Evolutionary conservation across 1,284 basidiomycete species (phyloP).

Genomic region (Agroathelia rolfsii): DNA sequence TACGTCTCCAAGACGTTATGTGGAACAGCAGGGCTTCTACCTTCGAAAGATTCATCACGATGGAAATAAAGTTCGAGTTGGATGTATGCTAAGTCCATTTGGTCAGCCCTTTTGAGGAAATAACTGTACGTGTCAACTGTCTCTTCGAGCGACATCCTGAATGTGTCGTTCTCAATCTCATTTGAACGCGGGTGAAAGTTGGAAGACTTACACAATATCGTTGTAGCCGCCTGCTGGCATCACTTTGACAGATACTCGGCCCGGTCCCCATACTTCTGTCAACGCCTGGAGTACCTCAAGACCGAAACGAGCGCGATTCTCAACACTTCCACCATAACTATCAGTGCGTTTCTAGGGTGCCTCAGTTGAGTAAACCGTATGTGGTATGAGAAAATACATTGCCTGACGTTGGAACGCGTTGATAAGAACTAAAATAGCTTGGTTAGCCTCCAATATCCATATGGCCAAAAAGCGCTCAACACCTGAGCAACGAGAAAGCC

Average conservation of each 20-base stretch:
- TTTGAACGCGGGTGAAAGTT: no score
- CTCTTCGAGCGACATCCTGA: conserved; percentile 15
- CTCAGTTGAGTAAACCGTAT: neutral
- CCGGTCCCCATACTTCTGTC: conserved; percentile 36
- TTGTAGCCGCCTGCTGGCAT: conserved; percentile 40
- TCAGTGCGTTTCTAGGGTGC: conserved; percentile 41
- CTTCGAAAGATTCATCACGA: no score
- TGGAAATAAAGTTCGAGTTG: no score
- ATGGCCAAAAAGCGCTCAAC: neutral
- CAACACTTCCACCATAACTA: conserved; percentile 46
- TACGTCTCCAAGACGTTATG: no score
- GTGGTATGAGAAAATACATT: conserved; percentile 19
- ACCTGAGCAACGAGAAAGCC: neutral
- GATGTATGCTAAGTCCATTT: conserved; percentile 11
- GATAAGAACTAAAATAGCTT: conserved; percentile 53
- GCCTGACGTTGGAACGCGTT: conserved; percentile 38
- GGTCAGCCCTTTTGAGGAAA: conserved; percentile 11
- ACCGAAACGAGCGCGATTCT: conserved; percentile 46
- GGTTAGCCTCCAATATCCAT: conserved; percentile 34
- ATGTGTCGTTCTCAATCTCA: no score
- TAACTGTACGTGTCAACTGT: conserved; percentile 12
- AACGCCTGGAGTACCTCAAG: conserved; percentile 40
- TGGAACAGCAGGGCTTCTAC: no score
- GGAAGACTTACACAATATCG: conserved; percentile 31
- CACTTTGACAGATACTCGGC: conserved; percentile 40